Base-by-base conservation (phyloP, 768 basidiomycete genomes). In the Xerocomellus amylosporus region DNA sequence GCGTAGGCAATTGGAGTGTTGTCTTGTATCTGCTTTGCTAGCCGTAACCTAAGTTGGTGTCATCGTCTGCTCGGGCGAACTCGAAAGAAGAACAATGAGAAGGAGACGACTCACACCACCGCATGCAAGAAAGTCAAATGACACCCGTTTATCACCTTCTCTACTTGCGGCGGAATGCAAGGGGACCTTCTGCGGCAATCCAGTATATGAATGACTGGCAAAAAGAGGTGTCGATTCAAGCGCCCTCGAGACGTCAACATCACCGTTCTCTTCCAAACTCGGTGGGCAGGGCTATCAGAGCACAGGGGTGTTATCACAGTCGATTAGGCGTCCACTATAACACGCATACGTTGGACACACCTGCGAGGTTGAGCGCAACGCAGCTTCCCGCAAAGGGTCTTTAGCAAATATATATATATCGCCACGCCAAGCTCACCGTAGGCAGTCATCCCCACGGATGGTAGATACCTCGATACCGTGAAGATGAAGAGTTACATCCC, bases 401-500 rank as follows among this genome's bases (percentile, higher is more conserved):
- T 54, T 19, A 55, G 42, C 12, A 6, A 17, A 12, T 20, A 15
- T 8, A 22, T 8, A 7, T 15, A 19, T 5, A n/a, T 19, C 9
- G 12, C 15, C 10, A 20, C 8, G 17, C 6, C 17, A 31, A n/a
- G 17, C 56, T 49, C 36, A 64, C 64, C 41, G 42, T 61, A 58
- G 33, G 36, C 48, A 26, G 56, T 52, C 43, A 67, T 26, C 7
- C 58, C 62, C 7, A 39, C 33, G 26, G 61, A 64, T 4, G 64
- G 62, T 10, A 67, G 26, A 49, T 67, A 65, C 28, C 62, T 64
- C 6, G n/a, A n/a, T n/a, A 47, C 17, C 12, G 37, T 54, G 22
- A 67, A 65, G 30, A 61, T 8, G 31, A 50, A 12, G 58, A 1
- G 58, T 61, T 13, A 5, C 24, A 28, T 55, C 53, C 62, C 64